A percentile compares a stretch with the other conserved stretches of the same genome.
phyloP scores from a whole-genome alignment of 2,329 filamentous ascomycete species.

The Ascocoryne sarcoides region DNA sequence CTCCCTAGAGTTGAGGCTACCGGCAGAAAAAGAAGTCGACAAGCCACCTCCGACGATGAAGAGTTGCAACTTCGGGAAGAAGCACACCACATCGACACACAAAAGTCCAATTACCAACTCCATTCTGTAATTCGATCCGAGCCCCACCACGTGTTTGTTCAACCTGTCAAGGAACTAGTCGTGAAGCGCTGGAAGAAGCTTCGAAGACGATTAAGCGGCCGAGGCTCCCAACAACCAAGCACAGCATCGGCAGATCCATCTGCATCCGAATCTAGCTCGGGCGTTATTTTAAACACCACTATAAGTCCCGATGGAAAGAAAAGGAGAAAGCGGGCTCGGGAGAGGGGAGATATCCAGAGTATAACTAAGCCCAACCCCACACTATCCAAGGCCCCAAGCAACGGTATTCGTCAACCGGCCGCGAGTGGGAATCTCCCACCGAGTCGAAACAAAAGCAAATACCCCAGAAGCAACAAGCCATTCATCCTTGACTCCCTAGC shows the following conservation, averaged over 20 bases:
- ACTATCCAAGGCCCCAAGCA: conserved; percentile 20
- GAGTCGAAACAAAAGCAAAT: conserved; percentile 7
- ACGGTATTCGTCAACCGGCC: conserved; percentile 8
- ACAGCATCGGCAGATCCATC: conserved; percentile 10
- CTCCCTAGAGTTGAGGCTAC: not conserved
- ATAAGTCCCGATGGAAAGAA: conserved; percentile 16
- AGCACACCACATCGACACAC: not conserved
- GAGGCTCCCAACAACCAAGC: conserved; percentile 3
- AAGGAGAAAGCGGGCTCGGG: conserved; percentile 20
- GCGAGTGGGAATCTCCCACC: not conserved
- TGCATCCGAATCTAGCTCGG: conserved; percentile 7
- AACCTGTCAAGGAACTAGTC: conserved; percentile 25
- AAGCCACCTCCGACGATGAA: not conserved
- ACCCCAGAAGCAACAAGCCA: not conserved
- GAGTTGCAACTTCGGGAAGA: not conserved
- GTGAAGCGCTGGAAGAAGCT: conserved; percentile 24
- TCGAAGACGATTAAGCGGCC: conserved; percentile 18
- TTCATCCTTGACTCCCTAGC: not conserved
- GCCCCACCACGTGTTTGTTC: conserved; percentile 24
- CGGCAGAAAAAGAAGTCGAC: not conserved
- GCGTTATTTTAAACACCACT: conserved; percentile 7
- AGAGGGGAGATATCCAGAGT: conserved; percentile 25
- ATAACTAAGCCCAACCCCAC: conserved; percentile 15
- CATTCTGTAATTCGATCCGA: conserved; percentile 22
- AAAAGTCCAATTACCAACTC: conserved; percentile 15